Conservation (phyloP, 2,329 filamentous ascomycete genomes). For the Clarireedia homoeocarpa region DNA sequence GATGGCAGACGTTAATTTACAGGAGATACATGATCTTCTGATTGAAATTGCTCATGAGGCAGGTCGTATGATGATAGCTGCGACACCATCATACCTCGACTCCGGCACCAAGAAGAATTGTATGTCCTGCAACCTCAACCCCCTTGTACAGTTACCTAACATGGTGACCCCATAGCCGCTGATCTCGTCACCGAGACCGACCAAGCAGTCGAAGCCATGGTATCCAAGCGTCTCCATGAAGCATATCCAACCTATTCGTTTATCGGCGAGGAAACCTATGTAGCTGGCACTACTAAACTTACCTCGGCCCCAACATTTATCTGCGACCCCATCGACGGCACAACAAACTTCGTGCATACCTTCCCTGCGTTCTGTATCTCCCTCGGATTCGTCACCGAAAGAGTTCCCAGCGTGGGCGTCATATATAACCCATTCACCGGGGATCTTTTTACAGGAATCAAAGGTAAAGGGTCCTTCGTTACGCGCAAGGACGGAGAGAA, state of each 20-base stretch:
- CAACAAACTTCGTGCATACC: slow-evolving; percentile 72
- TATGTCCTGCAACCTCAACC: slow-evolving; percentile 14
- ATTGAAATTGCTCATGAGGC: slow-evolving; percentile 53
- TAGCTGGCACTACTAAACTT: slow-evolving; percentile 52
- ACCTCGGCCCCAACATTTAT: slow-evolving; percentile 66
- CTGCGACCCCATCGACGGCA: slow-evolving; percentile 77
- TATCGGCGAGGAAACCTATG: slow-evolving; percentile 72
- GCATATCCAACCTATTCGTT: slow-evolving; percentile 53
- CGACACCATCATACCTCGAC: slow-evolving; percentile 50
- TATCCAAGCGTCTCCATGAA: slow-evolving; percentile 42
- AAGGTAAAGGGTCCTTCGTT: slow-evolving; percentile 56
- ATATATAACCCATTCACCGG: slow-evolving; percentile 74
- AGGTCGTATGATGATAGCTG: slow-evolving; percentile 55
- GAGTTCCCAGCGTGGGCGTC: slow-evolving; percentile 58
- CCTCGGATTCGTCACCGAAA: slow-evolving; percentile 60
- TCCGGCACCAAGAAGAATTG: slow-evolving; percentile 59
- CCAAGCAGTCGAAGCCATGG: slow-evolving; percentile 56
- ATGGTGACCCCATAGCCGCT: slow-evolving; percentile 39
- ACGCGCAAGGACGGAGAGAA: slow-evolving; percentile 34
- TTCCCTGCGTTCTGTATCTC: slow-evolving; percentile 71
- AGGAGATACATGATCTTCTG: slow-evolving; percentile 54
- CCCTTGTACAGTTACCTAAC: slow-evolving; percentile 2
- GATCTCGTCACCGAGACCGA: slow-evolving; percentile 64
- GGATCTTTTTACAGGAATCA: slow-evolving; percentile 60
- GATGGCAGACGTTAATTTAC: slow-evolving; percentile 51